These are phyloP conservation scores for Grigorovia transvaalensis DNA, from an alignment of 805 yeast genomes.

Conservation along the genomic window DNA sequence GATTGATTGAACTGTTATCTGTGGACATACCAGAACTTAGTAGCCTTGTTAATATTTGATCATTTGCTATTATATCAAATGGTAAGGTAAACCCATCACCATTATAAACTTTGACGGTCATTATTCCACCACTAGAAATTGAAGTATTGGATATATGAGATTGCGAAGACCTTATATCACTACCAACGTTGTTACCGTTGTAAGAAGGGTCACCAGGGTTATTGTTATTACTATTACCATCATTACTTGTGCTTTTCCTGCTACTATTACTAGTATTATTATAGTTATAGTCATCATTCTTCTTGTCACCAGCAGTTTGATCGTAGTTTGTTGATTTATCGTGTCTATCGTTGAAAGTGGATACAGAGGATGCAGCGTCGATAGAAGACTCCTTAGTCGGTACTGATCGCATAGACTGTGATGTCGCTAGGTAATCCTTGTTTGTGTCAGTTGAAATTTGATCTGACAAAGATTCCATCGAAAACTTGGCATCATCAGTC, in stretches of 20 bases:
- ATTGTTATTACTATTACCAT: background rate
- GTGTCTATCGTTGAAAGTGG: conserved; percentile 9
- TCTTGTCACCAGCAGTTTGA: background rate
- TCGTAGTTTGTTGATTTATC: background rate
- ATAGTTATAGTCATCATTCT: background rate
- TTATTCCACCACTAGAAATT: conserved; percentile 41
- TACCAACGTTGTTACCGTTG: conserved; percentile 1
- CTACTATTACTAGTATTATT: conserved; percentile 1
- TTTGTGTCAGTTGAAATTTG: conserved; percentile 11
- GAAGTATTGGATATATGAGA: conserved; percentile 9
- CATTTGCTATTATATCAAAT: conserved; percentile 54
- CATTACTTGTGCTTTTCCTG: background rate
- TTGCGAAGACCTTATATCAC: background rate
- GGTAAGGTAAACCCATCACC: conserved; percentile 64
- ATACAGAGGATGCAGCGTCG: conserved; percentile 17
- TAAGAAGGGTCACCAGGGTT: no score
- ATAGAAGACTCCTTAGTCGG: conserved; percentile 19
- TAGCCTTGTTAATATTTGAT: conserved; percentile 51
- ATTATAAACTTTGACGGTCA: conserved; percentile 67
- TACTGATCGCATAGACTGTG: conserved; percentile 15
- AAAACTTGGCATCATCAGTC: background rate
- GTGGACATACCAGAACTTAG: conserved; percentile 42
- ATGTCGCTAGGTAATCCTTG: conserved; percentile 24
- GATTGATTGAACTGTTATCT: conserved; percentile 6
- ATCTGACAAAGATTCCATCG: background rate